These are phyloP conservation scores for Geotrichum restrictum DNA, from an alignment of 1,139 yeast species.

Conservation along the genomic window DNA sequence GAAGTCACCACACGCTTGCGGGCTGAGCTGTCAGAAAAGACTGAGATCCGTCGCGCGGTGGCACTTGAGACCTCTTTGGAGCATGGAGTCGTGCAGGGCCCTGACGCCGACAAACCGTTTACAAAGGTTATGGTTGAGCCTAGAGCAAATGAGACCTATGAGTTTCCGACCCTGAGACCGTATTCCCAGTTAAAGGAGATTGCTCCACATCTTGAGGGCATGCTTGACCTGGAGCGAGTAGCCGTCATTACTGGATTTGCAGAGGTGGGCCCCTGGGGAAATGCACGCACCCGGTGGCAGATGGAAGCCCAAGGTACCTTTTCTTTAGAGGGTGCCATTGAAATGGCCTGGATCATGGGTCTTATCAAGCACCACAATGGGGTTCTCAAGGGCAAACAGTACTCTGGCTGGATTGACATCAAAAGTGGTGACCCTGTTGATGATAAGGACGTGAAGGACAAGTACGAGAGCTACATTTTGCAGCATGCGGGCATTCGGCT, in stretches of 20 bases:
- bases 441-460: conserved; percentile 85
- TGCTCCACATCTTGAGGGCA: conserved; percentile 74
- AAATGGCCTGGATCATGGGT: conserved; percentile 99
- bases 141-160: conserved; percentile 90
- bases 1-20: conserved; percentile 80
- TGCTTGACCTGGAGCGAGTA: conserved; percentile 85
- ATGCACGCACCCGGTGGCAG: conserved; percentile 98
- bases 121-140: conserved; percentile 73
- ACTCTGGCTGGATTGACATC: conserved; percentile 95
- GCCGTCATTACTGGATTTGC: conserved; percentile 95
- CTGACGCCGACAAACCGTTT: conserved; percentile 80
- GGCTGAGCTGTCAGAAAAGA: conserved; percentile 71
- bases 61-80: conserved; percentile 89
- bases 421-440: conserved; percentile 90
- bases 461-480: conserved; percentile 82
- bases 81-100: conserved; percentile 88
- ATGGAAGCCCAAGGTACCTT: conserved; percentile 95
- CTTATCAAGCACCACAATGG: conserved; percentile 92
- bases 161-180: conserved; percentile 81
- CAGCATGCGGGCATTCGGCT: conserved; percentile 95
- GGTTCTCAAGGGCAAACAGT: conserved; percentile 77
- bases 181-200: conserved; percentile 66
- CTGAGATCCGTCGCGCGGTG: conserved; percentile 93
- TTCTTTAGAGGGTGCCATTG: conserved; percentile 97
- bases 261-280: conserved; percentile 99